These are phyloP conservation scores for Leishmania martiniquensis DNA, from an alignment of 208 protist species.

Conservation along the genomic window DNA sequence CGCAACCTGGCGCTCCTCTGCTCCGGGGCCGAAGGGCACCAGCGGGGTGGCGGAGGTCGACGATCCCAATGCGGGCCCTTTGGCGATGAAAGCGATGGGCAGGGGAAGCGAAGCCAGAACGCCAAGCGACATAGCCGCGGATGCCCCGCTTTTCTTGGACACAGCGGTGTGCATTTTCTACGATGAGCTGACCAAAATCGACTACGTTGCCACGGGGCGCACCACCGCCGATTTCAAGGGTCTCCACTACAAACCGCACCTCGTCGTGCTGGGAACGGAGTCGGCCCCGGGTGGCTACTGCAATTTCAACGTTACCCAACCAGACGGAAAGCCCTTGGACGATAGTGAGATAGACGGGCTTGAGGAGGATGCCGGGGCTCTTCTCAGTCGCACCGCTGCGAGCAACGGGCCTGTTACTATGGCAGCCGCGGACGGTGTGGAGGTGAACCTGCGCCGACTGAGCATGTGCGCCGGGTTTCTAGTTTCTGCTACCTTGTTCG, in stretches of 20 bases:
- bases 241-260: constrained; percentile 55
- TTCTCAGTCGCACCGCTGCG: constrained; percentile 22
- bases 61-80: background rate
- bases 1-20: constrained; percentile 2
- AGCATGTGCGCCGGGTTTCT: constrained; percentile 53
- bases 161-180: constrained; percentile 78
- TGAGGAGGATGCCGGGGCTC: constrained; percentile 20
- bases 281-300: constrained; percentile 42
- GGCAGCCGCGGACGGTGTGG: constrained; percentile 65
- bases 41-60: background rate
- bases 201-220: constrained; percentile 77
- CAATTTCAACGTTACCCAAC: constrained; percentile 47
- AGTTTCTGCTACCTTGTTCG: constrained; percentile 68
- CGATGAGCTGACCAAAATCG: constrained; percentile 50
- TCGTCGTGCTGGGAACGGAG: constrained; percentile 55
- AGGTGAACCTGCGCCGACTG: constrained; percentile 57
- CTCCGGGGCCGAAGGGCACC: background rate
- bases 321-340: constrained; percentile 11
- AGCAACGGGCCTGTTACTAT: constrained; percentile 45
- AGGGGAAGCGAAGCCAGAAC: constrained; percentile 2
- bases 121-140: background rate
- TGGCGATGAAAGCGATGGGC: background rate
- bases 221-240: constrained; percentile 63
- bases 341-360: constrained; percentile 7
- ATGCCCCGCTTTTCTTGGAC: constrained; percentile 74